Percentiles rank a stretch among this genome's conserved stretches.
These are phyloP conservation scores for Aegilops bicornis DNA, from an alignment of 176 grass and related monocot genomes.

Conservation along the genomic window DNA sequence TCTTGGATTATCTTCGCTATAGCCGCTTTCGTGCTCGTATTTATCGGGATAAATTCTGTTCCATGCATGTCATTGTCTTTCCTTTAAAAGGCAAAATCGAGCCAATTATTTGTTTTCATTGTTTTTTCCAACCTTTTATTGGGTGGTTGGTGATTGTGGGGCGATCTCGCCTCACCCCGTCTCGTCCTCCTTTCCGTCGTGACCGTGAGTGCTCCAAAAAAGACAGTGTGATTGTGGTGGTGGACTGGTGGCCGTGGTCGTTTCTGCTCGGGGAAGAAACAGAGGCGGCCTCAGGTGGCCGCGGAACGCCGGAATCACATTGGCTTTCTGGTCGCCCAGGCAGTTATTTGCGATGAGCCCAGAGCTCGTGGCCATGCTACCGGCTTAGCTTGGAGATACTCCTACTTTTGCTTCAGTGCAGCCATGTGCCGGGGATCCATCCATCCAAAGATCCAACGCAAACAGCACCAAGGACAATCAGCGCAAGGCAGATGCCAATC, in stretches of 20 bases:
- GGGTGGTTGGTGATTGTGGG: background rate
- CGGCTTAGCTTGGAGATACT: background rate
- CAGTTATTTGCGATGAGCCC: background rate
- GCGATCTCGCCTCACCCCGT: background rate
- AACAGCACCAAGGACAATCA: background rate
- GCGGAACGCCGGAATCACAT: background rate
- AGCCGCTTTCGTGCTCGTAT: background rate
- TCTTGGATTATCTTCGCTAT: background rate
- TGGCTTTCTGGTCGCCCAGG: background rate
- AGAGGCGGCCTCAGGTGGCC: background rate
- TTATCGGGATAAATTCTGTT: background rate
- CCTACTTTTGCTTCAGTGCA: background rate
- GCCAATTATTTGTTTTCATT: background rate
- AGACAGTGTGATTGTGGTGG: background rate
- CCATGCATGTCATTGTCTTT: background rate
- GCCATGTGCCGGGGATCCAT: background rate
- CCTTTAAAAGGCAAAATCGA: background rate
- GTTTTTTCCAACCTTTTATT: background rate
- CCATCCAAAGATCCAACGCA: background rate
- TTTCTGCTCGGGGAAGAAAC: background rate
- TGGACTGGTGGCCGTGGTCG: background rate
- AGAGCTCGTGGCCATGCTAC: too few species aligned
- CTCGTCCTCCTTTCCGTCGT: background rate
- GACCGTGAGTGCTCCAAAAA: background rate
- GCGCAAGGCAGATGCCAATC: background rate